Percentiles rank a stretch among this genome's conserved stretches.
Conservation (phyloP, 2,329 filamentous ascomycete species). For the Pseudogymnoascus sp. region DNA sequence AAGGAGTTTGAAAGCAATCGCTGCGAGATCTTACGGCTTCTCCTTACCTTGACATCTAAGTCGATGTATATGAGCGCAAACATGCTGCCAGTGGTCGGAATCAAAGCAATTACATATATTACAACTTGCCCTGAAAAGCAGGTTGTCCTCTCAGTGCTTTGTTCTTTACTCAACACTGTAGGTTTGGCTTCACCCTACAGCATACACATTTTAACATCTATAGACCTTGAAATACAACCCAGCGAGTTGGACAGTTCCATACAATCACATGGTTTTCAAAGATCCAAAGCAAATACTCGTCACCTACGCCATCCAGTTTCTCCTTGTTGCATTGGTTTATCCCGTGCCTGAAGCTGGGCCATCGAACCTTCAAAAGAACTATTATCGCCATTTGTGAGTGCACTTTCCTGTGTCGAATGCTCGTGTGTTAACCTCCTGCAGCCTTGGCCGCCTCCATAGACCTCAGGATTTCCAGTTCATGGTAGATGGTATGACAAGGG, state of each 20-base stretch:
- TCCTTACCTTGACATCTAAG: conserved; percentile 79
- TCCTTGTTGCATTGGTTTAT: conserved; percentile 79
- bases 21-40: conserved; percentile 76
- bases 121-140: conserved; percentile 86
- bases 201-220: conserved; percentile 14
- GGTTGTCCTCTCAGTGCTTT: conserved; percentile 78
- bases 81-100: conserved; percentile 70
- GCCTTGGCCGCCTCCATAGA: conserved; percentile 64
- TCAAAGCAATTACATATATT: conserved; percentile 79
- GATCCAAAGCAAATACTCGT: conserved; percentile 85
- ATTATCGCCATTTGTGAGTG: conserved; percentile 80
- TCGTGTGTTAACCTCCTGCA: not conserved
- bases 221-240: conserved; percentile 94
- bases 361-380: conserved; percentile 68
- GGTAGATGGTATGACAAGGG: conserved; percentile 85
- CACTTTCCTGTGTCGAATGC: not conserved
- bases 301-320: conserved; percentile 76
- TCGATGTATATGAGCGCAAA: conserved; percentile 87
- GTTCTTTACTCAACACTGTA: conserved; percentile 89
- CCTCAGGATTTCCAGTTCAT: conserved; percentile 97
- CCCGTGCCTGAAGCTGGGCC: conserved; percentile 71
- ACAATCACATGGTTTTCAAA: conserved; percentile 85
- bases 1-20: conserved; percentile 91
- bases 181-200: conserved; percentile 27
- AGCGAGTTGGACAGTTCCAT: conserved; percentile 85